Conservation (phyloP, 2,329 filamentous ascomycete genomes). For the Bertia moriformis region DNA sequence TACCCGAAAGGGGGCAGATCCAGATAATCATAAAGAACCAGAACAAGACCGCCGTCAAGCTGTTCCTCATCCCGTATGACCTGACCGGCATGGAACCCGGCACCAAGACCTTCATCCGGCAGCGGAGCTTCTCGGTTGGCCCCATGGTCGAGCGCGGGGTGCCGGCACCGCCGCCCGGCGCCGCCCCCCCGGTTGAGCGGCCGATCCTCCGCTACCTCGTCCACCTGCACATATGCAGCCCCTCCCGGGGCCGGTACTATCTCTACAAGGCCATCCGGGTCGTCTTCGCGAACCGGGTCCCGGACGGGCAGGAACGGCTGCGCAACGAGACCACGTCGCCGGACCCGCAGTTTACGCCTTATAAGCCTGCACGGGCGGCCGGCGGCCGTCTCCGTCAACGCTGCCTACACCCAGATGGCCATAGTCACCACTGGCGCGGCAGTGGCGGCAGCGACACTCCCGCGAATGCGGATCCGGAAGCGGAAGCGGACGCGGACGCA, state of each 20-base stretch:
- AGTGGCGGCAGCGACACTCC: background rate
- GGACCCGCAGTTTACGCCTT: slow-evolving; percentile 72
- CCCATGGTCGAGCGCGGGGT: slow-evolving; percentile 58
- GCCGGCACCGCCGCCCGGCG: slow-evolving; percentile 7
- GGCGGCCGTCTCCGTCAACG: slow-evolving; percentile 20
- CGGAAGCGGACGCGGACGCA: background rate
- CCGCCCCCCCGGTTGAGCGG: slow-evolving; percentile 25
- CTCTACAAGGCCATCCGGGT: slow-evolving; percentile 85
- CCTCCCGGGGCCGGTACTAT: slow-evolving; percentile 69
- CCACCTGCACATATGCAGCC: slow-evolving; percentile 84
- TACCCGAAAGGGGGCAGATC: slow-evolving; percentile 82
- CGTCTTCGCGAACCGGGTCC: slow-evolving; percentile 91
- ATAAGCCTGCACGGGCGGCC: slow-evolving; percentile 54
- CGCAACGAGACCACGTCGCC: slow-evolving; percentile 80
- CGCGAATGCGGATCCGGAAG: background rate
- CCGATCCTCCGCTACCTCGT: slow-evolving; percentile 78
- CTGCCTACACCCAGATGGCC: slow-evolving; percentile 4
- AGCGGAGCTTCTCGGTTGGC: slow-evolving; percentile 80
- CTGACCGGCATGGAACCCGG: slow-evolving; percentile 81
- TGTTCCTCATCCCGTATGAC: slow-evolving; percentile 89
- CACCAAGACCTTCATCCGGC: slow-evolving; percentile 89
- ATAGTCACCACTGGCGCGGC: slow-evolving; percentile 4
- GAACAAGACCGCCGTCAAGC: slow-evolving; percentile 95
- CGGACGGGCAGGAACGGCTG: slow-evolving; percentile 85
- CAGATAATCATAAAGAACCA: slow-evolving; percentile 97